A percentile compares a stretch with the other conserved stretches of the same genome.
Evolutionary conservation across 805 yeast genomes (phyloP).

Genomic region (Candida peoriensis): DNA sequence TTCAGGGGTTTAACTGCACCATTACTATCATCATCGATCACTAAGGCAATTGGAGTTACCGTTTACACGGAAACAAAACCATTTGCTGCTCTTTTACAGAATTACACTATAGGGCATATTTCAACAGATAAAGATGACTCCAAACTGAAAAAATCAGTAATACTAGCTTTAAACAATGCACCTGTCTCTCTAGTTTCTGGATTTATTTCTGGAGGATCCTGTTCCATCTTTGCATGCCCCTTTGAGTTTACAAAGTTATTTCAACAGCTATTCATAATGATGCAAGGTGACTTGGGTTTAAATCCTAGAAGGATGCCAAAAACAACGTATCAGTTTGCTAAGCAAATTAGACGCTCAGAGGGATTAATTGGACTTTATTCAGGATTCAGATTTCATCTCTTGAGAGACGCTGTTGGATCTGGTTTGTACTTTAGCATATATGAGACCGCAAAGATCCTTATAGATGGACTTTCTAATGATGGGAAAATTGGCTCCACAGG

Average conservation of each 20-base stretch:
- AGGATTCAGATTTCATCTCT: slow-evolving; percentile 62
- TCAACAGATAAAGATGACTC: slow-evolving; percentile 7
- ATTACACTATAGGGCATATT: slow-evolving; percentile 15
- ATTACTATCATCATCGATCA: slow-evolving; percentile 56
- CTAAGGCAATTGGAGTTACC: slow-evolving; percentile 62
- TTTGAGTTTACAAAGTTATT: slow-evolving; percentile 81
- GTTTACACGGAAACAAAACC: slow-evolving; percentile 56
- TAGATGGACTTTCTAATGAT: slow-evolving; percentile 24
- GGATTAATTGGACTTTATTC: slow-evolving; percentile 67
- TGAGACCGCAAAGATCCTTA: slow-evolving; percentile 60
- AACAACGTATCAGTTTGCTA: slow-evolving; percentile 40
- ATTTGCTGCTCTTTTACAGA: slow-evolving; percentile 20
- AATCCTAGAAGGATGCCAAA: slow-evolving; percentile 30
- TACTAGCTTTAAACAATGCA: slow-evolving; percentile 31
- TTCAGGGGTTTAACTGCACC: slow-evolving; percentile 79
- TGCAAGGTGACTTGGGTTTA: slow-evolving; percentile 25
- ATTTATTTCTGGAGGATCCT: slow-evolving; percentile 56
- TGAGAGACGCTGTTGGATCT: slow-evolving; percentile 66
- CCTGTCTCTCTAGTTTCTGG: slow-evolving; percentile 55
- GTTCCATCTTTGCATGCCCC: slow-evolving; percentile 70
- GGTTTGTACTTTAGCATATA: slow-evolving; percentile 72
- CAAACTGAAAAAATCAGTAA: slow-evolving; percentile 6
- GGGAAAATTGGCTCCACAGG: slow-evolving; percentile 30
- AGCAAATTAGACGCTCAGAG: slow-evolving; percentile 49
- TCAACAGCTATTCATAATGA: slow-evolving; percentile 57